Conservation (phyloP, 306 rosid genomes). For the Vigna nakashimae region DNA sequence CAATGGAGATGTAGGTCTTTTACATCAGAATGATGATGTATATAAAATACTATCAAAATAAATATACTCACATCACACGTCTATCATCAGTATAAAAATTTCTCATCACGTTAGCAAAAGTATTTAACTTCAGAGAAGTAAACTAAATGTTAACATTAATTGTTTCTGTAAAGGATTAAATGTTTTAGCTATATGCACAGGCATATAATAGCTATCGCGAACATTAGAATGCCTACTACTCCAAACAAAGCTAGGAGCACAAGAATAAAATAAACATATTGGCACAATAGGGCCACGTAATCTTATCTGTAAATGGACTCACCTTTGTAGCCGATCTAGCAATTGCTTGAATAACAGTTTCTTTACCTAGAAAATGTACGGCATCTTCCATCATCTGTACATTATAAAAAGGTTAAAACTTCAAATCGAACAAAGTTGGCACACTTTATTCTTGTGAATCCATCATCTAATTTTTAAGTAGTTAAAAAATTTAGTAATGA, state of each 20-base stretch:
- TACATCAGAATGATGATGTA: neutral
- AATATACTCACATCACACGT: neutral
- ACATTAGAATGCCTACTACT: neutral
- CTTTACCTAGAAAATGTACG: slow-evolving; percentile 94
- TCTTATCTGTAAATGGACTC: slow-evolving; percentile 29
- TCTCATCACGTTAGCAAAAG: neutral
- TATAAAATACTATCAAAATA: neutral
- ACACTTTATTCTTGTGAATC: neutral
- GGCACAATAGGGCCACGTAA: slow-evolving; percentile 4
- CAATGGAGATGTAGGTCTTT: neutral
- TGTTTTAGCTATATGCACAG: neutral
- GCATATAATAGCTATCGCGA: neutral
- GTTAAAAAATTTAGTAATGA: slow-evolving; percentile 19
- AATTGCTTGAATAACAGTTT: slow-evolving; percentile 92
- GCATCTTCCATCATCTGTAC: slow-evolving; percentile 96
- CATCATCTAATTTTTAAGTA: slow-evolving; percentile 28
- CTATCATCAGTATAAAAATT: neutral
- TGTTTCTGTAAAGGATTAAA: neutral
- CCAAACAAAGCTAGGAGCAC: slow-evolving; percentile 10
- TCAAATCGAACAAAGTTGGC: slow-evolving; percentile 5
- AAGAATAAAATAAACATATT: slow-evolving; percentile 23
- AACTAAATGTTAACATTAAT: slow-evolving; percentile 15
- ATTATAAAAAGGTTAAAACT: slow-evolving; percentile 39
- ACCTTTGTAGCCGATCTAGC: slow-evolving; percentile 99
- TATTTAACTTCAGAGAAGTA: slow-evolving; percentile 8